These are phyloP conservation scores for Fusarium agapanthi DNA, from an alignment of 2,329 filamentous ascomycete genomes.

Conservation along the genomic window DNA sequence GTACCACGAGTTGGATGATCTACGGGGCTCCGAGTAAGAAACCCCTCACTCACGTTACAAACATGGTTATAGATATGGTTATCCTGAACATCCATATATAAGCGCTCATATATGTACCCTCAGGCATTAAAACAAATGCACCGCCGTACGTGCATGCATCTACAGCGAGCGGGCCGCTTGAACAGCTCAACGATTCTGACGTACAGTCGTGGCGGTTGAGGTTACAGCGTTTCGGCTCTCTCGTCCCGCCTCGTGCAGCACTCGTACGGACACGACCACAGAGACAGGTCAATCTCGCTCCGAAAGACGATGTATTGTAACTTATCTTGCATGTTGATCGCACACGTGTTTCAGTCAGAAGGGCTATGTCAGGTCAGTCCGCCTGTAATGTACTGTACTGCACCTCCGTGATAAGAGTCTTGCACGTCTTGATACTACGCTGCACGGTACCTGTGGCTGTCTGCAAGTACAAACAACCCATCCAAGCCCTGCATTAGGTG, in stretches of 20 bases:
- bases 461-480: conserved; percentile 3
- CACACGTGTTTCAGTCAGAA: conserved; percentile 19
- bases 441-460: not conserved
- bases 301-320: not conserved
- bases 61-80: not conserved
- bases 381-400: not conserved
- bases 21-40: conserved; percentile 2
- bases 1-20: conserved; percentile 7
- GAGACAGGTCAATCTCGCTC: conserved; percentile 13
- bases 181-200: not conserved
- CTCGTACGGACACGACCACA: not conserved
- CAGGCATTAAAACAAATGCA: conserved; percentile 3
- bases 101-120: conserved; percentile 5
- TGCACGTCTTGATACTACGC: not conserved
- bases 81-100: conserved; percentile 1
- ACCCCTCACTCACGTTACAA: conserved; percentile 8
- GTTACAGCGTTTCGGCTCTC: conserved; percentile 13
- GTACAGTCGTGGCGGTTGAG: conserved; percentile 19
- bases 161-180: conserved; percentile 8
- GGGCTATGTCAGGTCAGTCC: not conserved
- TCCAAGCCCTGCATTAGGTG: conserved; percentile 16
- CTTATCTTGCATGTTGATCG: conserved; percentile 23
- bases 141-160: not conserved
- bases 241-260: conserved; percentile 18
- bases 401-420: not conserved